Evolutionary conservation across 257 asterid genomes (phyloP), one percentile per base, ranked within the genome.

Genomic region (Penstemon barbatus): DNA sequence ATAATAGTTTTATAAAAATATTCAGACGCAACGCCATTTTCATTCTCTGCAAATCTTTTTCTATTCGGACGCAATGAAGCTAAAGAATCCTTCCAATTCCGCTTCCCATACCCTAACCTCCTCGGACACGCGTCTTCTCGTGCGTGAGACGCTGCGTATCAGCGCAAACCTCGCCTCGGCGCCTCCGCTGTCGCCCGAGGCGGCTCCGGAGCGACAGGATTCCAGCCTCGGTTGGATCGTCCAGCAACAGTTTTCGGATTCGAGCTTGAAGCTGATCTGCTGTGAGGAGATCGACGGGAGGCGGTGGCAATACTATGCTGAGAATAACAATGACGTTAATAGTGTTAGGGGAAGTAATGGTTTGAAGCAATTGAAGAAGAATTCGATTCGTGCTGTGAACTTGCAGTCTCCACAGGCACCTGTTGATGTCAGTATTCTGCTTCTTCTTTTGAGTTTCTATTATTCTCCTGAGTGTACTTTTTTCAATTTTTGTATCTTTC

Each of bases 131-230:
- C 74, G 81, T 71, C 80, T 89, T 49, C 91, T 94, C 15, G 96
- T 89, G 1, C 97, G 97, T 3, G 97, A 94, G 83, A 88, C 97
- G 65, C 89, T 94, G 5, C 95, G 97, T 33, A 94, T 94, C 72
- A 94, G 97, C 82, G 99, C 99, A 44, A 84, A 94, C 74, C 95
- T 91, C 13, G 99, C 97, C 63, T 91, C 97, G 74, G 87, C 96
- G 46, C 77, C 96, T 55, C 82, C 81, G 65, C 75, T 80, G 38
- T 49, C 88, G 15, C 56, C 85, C 39, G 57, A 50, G 40, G 52
- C 79, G 52, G 56, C 48, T 9, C 79, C 61, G 71, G 86, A 72
- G 25, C 73, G 72, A 37, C 80, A 70, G 57, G 82, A 79, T 49
- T 59, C 86, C 19, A 83, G 75, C 66, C 84, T 84, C 62, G 90